A percentile compares a stretch with the other conserved stretches of the same genome.
Conservation (phyloP, 2,329 filamentous ascomycete genomes). For the Colletotrichum ledebouriae region DNA sequence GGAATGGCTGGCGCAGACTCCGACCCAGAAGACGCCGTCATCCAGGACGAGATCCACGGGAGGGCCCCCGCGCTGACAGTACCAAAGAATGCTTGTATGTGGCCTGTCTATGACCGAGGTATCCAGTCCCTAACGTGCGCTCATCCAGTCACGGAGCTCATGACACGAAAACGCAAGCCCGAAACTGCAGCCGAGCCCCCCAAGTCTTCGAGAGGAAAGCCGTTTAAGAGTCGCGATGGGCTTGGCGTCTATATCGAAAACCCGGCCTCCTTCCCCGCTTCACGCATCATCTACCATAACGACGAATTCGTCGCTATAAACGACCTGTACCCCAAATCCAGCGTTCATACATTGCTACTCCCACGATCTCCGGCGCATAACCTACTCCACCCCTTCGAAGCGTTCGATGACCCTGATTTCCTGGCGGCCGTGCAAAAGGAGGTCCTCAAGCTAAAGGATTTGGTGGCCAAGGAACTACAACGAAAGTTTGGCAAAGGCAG, state of each 20-base stretch:
- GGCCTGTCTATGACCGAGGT: not conserved
- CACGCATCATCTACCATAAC: constrained; percentile 75
- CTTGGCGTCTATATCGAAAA: constrained; percentile 76
- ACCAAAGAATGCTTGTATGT: constrained; percentile 59
- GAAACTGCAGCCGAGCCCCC: constrained; percentile 31
- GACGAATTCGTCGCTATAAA: constrained; percentile 80
- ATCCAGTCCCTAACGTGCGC: not conserved
- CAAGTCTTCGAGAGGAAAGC: constrained; percentile 45
- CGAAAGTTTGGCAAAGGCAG: constrained; percentile 76
- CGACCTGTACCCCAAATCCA: constrained; percentile 88
- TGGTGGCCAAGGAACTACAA: constrained; percentile 82
- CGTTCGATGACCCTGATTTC: constrained; percentile 79
- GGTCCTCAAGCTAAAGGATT: constrained; percentile 68
- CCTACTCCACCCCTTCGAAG: constrained; percentile 80
- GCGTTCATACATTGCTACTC: constrained; percentile 88
- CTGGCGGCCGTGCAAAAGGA: constrained; percentile 73
- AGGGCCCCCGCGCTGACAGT: constrained; percentile 47
- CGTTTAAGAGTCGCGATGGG: constrained; percentile 68
- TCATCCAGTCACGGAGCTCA: constrained; percentile 52
- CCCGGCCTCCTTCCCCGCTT: constrained; percentile 72
- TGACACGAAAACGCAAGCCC: constrained; percentile 54
- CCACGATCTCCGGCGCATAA: constrained; percentile 75
- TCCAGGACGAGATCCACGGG: constrained; percentile 56
- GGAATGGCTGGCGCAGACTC: constrained; percentile 47
- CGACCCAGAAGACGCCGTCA: constrained; percentile 57